Conservation (phyloP, 1,139 yeast genomes). For the Saccharomyces hybrid region DNA sequence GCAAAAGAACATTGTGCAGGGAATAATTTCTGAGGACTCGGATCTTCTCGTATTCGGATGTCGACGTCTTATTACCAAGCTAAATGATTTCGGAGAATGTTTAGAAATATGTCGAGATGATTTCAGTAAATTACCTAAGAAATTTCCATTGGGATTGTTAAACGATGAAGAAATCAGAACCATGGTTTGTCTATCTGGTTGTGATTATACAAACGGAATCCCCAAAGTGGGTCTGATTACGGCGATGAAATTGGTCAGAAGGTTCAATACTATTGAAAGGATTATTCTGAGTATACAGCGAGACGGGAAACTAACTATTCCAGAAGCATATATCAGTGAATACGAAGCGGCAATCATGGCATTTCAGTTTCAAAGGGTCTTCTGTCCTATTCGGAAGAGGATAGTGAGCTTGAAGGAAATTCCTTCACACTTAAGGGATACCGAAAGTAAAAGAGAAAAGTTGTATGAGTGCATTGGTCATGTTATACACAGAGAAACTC, state of each 20-base stretch:
- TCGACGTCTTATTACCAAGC: constrained; percentile 62
- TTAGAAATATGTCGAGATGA: constrained; percentile 56
- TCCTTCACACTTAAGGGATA: constrained; percentile 35
- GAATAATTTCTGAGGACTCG: constrained; percentile 89
- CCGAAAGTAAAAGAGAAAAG: constrained; percentile 23
- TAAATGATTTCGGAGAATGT: constrained; percentile 70
- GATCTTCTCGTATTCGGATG: constrained; percentile 91
- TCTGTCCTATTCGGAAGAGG: constrained; percentile 47
- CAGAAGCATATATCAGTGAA: constrained; percentile 53
- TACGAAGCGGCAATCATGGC: constrained; percentile 66
- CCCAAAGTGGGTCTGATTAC: constrained; percentile 74
- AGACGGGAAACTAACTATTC: constrained; percentile 54
- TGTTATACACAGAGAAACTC: constrained; percentile 19
- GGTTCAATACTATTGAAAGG: constrained; percentile 45
- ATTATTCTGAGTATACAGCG: constrained; percentile 51
- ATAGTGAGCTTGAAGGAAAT: constrained; percentile 55
- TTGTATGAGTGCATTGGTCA: constrained; percentile 61
- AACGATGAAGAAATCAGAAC: constrained; percentile 55
- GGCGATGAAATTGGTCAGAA: constrained; percentile 57
- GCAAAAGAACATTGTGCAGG: constrained; percentile 65
- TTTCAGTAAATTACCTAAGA: constrained; percentile 37
- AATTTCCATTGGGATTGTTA: constrained; percentile 44
- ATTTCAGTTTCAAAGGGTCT: constrained; percentile 81
- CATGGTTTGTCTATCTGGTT: constrained; percentile 85
- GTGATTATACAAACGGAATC: constrained; percentile 90